Evolutionary conservation across 2,329 filamentous ascomycete species (phyloP), one percentile per base, ranked within the genome.

Genomic region (Colletotrichum sp.): DNA sequence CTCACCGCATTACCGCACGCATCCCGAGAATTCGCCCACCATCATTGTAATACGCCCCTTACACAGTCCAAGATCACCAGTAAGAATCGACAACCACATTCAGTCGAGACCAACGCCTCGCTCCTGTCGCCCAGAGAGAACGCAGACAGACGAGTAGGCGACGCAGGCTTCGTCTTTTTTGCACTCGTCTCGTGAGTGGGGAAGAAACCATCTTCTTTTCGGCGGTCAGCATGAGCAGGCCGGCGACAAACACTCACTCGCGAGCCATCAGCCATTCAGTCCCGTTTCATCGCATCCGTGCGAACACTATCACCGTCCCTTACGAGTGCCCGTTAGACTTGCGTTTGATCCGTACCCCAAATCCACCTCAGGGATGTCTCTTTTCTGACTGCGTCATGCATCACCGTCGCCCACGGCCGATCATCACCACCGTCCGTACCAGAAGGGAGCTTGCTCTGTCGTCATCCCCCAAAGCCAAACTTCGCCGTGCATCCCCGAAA

Each of bases 231-330:
- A 55, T 9, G 10, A 49, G 60, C 32, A 26, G 9, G 39, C 13
- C 15, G 21, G 67, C 26, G 60, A 55, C 26, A 30, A 32, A 15
- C 36, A 73, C 32, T 39, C 26, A 34, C 55, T 12, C 18, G 18
- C 28, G 15, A 15, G 15, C 55, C 30, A 63, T 21, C 18, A 15
- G 55, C 49, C 49, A 66, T 39, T 36, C 30, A 49, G 64, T 32
- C 34, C 63, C 63, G 72, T 76, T 77, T 77, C 75, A 68, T 65
- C 39, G 44, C 68, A 72, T 68, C 68, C 39, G 68, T 72, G 59
- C 75, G 69, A 73, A 60, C 49, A 64, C 63, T 30, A 39, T 63
- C 63, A 32, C 49, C 30, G 8, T 49, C 65, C 55, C 59, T 32
- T 32, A 62, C 15, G 15, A 63, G 10, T 26, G 24, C 21, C 71